Base-by-base conservation (phyloP, 106 monocot species). In the Phalaenopsis equestris region DNA sequence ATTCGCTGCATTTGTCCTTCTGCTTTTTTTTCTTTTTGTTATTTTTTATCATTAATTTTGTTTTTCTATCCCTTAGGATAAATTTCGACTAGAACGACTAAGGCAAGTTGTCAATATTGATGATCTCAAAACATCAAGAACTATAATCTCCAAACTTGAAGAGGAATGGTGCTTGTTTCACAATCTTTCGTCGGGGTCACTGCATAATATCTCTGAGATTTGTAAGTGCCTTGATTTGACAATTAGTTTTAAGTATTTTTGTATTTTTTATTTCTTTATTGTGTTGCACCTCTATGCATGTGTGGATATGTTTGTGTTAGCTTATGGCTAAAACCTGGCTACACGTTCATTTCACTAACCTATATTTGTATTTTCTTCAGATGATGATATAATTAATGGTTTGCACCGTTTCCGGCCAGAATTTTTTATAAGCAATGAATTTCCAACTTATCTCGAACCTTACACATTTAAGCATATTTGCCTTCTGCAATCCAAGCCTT, bases 121-220 rank as follows among this genome's bases (percentile, higher is more conserved):
- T 72, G 82, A 84, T 70, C 3, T 70, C 42, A 81, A 79, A 68
- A 42, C 16, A 48, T 70, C 85, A 23, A 42, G 64, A 55, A 61
- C 72, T 72, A 16, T 73, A n/a, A 80, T 84, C 42, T 0, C 81
- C 64, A 78, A 86, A 45, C 81, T 90, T 84, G 94, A 95, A 84
- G 92, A 90, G 65, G 90, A 95, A 80, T 95, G 94, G 94, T 95
- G 94, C 68, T 86, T 75, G 64, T 56, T 82, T 42, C 94, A 92
- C 79, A 90, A 90, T 81, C 87, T 92, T 76, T 68, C 83, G 68
- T 86, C 76, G 67, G 82, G 83, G 82, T 83, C 94, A 56, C 75
- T 95, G 21, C 86, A 84, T 55, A 88, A 88, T 79, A 77, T 95
- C 64, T 82, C 87, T 72, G 92, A 95, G 61, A 88, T 87, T 77